phyloP scores from a whole-genome alignment of 2,329 filamentous ascomycete species.

The Epichloe elymi region DNA sequence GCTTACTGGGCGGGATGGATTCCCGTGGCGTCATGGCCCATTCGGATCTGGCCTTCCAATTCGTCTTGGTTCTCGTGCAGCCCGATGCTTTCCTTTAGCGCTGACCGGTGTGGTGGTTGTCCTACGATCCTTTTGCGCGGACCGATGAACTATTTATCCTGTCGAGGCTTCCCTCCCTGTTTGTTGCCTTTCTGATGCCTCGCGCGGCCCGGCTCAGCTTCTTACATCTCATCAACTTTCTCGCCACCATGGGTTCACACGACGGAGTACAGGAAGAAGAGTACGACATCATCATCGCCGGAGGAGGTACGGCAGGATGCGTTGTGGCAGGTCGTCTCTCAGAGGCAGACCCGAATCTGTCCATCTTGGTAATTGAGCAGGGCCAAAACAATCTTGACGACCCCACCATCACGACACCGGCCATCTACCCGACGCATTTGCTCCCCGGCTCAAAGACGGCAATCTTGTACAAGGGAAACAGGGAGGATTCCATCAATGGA shows the following conservation, averaged over 20 bases:
- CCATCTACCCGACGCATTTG: slow-evolving; percentile 11
- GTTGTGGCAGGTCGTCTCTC: slow-evolving; percentile 15
- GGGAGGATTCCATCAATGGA: slow-evolving; percentile 11
- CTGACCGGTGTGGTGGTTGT: too few relatives aligned
- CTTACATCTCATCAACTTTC: too few relatives aligned
- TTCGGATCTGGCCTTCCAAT: too few relatives aligned
- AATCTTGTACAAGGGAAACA: slow-evolving; percentile 12
- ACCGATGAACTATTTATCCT: too few relatives aligned
- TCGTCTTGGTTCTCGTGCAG: too few relatives aligned
- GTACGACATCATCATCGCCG: slow-evolving; percentile 13
- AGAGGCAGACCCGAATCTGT: slow-evolving; percentile 13
- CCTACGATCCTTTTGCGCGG: too few relatives aligned
- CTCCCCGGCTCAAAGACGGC: slow-evolving; percentile 11
- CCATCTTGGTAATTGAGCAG: slow-evolving; percentile 16
- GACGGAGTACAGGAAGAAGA: slow-evolving; percentile 3
- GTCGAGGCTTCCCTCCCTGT: too few relatives aligned
- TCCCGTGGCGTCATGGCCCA: too few relatives aligned
- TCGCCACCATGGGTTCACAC: slow-evolving; percentile 7
- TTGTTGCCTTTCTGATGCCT: too few relatives aligned
- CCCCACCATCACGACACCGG: slow-evolving; percentile 13
- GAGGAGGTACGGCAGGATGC: slow-evolving; percentile 16
- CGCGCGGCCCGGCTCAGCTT: too few relatives aligned
- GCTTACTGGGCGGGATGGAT: too few relatives aligned
- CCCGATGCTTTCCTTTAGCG: too few relatives aligned
- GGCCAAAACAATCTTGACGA: slow-evolving; percentile 15